Conservation (phyloP, 2,329 filamentous ascomycete species). For the Nemania abortiva region DNA sequence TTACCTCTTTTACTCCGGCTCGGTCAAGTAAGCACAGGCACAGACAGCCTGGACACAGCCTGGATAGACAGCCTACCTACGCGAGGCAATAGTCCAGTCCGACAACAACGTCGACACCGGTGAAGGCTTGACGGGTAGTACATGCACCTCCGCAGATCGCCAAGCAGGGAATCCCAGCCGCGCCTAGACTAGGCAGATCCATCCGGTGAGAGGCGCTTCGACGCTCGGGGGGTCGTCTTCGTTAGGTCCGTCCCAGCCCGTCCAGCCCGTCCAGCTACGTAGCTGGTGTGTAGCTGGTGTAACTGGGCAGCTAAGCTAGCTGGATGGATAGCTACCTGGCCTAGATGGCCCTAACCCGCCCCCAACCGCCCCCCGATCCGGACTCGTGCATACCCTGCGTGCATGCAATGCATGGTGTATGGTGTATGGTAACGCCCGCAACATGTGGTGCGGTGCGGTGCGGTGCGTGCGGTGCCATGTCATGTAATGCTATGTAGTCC, state of each 20-base stretch:
- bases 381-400: slow-evolving; percentile 23
- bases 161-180: neutral
- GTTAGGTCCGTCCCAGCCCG: too few relatives aligned
- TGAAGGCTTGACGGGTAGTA: neutral
- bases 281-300: too few relatives aligned
- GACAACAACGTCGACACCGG: slow-evolving; percentile 8
- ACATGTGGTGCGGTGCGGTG: neutral
- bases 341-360: neutral
- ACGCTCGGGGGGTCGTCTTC: too few relatives aligned
- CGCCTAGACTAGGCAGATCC: neutral
- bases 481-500: neutral
- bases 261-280: too few relatives aligned
- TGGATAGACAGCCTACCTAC: neutral
- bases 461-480: neutral
- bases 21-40: neutral
- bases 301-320: too few relatives aligned
- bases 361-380: slow-evolving; percentile 24
- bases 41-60: neutral
- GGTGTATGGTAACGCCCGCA: slow-evolving; percentile 1
- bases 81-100: neutral
- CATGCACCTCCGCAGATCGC: neutral
- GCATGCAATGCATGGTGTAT: neutral
- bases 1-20: neutral
- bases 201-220: too few relatives aligned
- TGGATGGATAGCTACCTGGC: too few relatives aligned